Base-by-base conservation (phyloP, 164 flowering plant genomes). In the Paratinospora sagittata region DNA sequence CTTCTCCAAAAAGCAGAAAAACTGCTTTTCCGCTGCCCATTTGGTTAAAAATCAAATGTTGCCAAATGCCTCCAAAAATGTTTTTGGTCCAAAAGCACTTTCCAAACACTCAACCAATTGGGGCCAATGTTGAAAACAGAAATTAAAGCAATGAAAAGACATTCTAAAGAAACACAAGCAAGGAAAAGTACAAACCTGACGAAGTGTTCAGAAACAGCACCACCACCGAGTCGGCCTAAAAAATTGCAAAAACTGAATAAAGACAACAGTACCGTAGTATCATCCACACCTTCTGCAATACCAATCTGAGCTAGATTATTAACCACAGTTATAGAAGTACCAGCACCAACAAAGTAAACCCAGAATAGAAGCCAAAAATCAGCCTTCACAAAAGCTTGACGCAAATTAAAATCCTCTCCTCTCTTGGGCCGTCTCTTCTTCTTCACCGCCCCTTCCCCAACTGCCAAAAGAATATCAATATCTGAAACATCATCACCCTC, bases 281-380 rank as follows among this genome's bases (percentile, higher is more conserved):
- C 86, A 70, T 73, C 68, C 23, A 81, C 79, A 23, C 90, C 96
- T 71, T 75, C 84, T 7, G 97, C 89, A 76, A 85, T 84, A 65
- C 94, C 97, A 24, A 94, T 92, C 75, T 94, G 97, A 33, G 97
- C 96, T 69, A 95, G 80, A 75, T 95, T 92, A 74, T 95, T 95
- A 23, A 92, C 88, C 70, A 92, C 94, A 36, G 97, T 90, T 0
- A 95, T 89, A n/a, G 97, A 97, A 49, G 98, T 79, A 36, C 96
- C 98, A 69, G 89, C 94, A 3, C 97, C 97, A 37, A 85, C 66
- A 77, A 92, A 91, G 84, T 86, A 88, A 2, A 85, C 93, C 64
- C 88, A 36, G 87, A 90, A 92, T 17, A 94, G 80, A 76, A 92
- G 96, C 98, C 98, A 95, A 85, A 92, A 95, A 80, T 95, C 98